Evolutionary conservation across 495 filamentous ascomycete genomes (phyloP).

Genomic region (Podospora pseudopauciseta): DNA sequence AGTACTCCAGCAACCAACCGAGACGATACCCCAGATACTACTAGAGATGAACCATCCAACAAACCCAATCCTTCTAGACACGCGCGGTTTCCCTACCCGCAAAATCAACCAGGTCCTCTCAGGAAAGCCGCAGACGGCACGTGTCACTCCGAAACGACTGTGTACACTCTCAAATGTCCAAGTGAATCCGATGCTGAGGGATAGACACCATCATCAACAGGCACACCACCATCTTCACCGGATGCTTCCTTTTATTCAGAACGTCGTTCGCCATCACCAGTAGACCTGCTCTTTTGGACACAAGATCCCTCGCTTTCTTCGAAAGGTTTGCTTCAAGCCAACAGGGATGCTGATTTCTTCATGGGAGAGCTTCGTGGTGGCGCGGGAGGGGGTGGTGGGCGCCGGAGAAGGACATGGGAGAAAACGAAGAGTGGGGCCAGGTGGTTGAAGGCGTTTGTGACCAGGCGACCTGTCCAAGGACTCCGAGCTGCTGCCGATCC

Average conservation of each 20-base stretch:
- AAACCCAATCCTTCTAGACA: not conserved
- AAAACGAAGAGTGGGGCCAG: not conserved
- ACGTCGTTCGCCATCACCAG: no score
- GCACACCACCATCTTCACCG: not conserved
- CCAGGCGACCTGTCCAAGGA: not conserved
- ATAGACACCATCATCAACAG: not conserved
- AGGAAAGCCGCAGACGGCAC: not conserved
- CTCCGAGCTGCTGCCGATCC: no score
- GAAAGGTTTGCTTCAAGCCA: not conserved
- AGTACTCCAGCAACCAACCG: no score
- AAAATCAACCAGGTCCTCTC: not conserved
- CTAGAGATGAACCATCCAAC: not conserved
- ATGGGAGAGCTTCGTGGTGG: not conserved
- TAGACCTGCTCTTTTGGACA: no score
- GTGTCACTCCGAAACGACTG: not conserved
- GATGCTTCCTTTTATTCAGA: no score
- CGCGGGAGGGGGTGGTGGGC: not conserved
- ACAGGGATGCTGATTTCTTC: not conserved
- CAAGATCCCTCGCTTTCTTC: no score
- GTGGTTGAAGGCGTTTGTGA: not conserved
- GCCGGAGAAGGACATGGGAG: not conserved
- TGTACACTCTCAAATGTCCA: not conserved
- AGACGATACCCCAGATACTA: no score
- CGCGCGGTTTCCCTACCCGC: not conserved
- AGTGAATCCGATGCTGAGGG: not conserved